Evolutionary conservation across 169 alveolate genomes (phyloP).

Genomic region (Plasmodium billcollinsi): DNA sequence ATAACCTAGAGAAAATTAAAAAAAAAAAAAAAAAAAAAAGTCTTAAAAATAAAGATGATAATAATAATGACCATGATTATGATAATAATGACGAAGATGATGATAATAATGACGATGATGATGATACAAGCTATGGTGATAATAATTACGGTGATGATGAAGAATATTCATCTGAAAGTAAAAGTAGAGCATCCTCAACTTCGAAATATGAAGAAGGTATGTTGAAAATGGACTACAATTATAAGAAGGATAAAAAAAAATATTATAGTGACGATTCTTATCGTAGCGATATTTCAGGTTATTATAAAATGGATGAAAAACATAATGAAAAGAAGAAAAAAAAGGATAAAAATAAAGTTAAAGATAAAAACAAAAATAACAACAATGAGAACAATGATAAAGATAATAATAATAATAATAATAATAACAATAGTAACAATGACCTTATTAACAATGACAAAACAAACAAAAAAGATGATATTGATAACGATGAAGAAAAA

Average conservation of each 20-base stretch:
- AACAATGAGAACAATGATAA: not conserved
- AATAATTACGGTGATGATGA: not conserved
- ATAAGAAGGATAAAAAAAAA: constrained; percentile 18
- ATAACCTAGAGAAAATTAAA: constrained; percentile 4
- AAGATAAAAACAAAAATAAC: not conserved
- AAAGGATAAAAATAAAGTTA: constrained; percentile 19
- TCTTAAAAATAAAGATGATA: not conserved
- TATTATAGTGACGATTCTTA: constrained; percentile 50
- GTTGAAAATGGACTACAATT: not conserved
- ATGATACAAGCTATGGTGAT: not conserved
- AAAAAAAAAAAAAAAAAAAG: constrained; percentile 3
- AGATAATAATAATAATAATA: not conserved
- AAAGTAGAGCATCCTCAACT: no score
- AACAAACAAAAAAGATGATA: not conserved
- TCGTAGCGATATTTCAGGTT: not conserved
- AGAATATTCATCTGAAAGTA: not conserved
- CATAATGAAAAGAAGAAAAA: constrained; percentile 12
- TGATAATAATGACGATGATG: not conserved
- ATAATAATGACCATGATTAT: not conserved
- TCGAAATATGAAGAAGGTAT: no score
- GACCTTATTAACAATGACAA: not conserved
- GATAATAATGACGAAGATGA: constrained; percentile 1
- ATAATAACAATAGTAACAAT: constrained; percentile 10
- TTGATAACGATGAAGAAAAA: constrained; percentile 6
- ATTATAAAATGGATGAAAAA: constrained; percentile 24